Conservation (phyloP, 192 early-diverging fungal genomes). For the Coemansia asiatica region DNA sequence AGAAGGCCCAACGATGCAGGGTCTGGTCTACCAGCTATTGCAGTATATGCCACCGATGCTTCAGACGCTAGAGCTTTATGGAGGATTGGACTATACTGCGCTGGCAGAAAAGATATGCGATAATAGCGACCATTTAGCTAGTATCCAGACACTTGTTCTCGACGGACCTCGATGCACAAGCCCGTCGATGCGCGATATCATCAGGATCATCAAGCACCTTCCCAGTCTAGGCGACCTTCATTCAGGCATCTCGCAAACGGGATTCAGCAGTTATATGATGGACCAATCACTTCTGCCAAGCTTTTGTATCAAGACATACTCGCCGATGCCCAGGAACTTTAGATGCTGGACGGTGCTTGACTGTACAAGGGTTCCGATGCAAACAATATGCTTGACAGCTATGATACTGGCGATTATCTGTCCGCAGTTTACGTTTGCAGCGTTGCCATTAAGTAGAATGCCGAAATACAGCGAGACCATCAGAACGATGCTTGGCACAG, state of each 20-base stretch:
- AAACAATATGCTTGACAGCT: background rate
- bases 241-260: background rate
- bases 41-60: background rate
- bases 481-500: background rate
- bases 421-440: constrained; percentile 4
- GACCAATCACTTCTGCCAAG: background rate
- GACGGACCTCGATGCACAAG: background rate
- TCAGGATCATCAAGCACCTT: background rate
- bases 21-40: background rate
- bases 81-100: background rate
- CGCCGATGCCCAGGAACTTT: background rate
- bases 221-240: background rate
- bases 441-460: background rate
- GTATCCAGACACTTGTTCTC: background rate
- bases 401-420: background rate
- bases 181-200: background rate
- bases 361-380: background rate
- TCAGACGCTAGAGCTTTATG: background rate
- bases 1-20: background rate
- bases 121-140: background rate
- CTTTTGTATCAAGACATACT: background rate
- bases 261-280: background rate
- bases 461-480: background rate
- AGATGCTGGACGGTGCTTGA: background rate
- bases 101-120: background rate